Percentiles rank a stretch among this genome's conserved stretches.
These are phyloP conservation scores for Penicillium paxilli DNA, from an alignment of 495 filamentous ascomycete species.

Conservation along the genomic window DNA sequence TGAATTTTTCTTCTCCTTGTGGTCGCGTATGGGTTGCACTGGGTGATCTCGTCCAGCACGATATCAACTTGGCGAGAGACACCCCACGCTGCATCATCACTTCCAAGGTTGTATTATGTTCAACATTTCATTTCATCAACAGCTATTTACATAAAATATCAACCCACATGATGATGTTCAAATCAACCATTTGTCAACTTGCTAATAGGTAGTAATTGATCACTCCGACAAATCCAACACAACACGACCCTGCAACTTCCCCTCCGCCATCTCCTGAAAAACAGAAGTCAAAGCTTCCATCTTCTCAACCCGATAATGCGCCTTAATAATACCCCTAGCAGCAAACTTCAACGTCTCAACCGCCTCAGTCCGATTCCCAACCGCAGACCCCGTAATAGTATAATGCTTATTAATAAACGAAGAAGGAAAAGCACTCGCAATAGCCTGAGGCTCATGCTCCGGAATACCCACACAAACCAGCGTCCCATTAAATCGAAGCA, in stretches of 20 bases:
- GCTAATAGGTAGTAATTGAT: too few relatives aligned
- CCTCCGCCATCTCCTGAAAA: slow-evolving; percentile 60
- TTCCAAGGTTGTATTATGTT: too few relatives aligned
- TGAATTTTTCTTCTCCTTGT: too few relatives aligned
- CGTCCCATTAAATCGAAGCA: slow-evolving; percentile 65
- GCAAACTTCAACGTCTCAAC: slow-evolving; percentile 68
- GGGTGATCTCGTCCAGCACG: too few relatives aligned
- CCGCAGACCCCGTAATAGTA: slow-evolving; percentile 60
- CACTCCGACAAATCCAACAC: slow-evolving; percentile 54
- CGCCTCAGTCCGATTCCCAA: slow-evolving; percentile 65
- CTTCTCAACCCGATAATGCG: slow-evolving; percentile 56
- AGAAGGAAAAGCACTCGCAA: slow-evolving; percentile 54
- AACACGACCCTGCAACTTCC: slow-evolving; percentile 58
- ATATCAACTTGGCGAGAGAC: too few relatives aligned
- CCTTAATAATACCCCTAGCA: slow-evolving; percentile 59
- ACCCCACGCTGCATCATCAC: too few relatives aligned
- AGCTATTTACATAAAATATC: too few relatives aligned
- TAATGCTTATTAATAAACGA: slow-evolving; percentile 52
- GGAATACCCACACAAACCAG: slow-evolving; percentile 70
- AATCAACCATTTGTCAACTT: too few relatives aligned
- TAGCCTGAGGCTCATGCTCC: slow-evolving; percentile 57
- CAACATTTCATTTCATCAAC: too few relatives aligned
- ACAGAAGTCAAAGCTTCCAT: slow-evolving; percentile 62
- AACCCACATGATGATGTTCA: too few relatives aligned
- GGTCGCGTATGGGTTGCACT: too few relatives aligned